Evolutionary conservation across 1,139 yeast species (phyloP), one percentile per base, ranked within the genome.

Genomic region (Candida glucosophila): DNA sequence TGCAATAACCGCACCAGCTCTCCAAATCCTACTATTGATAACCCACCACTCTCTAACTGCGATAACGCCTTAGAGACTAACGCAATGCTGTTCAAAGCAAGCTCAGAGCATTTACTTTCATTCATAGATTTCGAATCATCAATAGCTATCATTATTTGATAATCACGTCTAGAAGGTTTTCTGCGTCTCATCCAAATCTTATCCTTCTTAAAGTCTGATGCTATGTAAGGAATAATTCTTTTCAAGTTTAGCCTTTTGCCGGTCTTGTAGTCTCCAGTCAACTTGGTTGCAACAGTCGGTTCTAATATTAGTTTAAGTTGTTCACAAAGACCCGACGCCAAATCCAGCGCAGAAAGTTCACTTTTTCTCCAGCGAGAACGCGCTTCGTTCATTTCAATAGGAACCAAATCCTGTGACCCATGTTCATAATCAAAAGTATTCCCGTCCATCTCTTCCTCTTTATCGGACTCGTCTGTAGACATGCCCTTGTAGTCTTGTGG

Each of bases 121-220:
- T 90, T 74, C 99, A 92, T 92, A 1, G 97, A 88, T 50, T 85
- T 86, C 23, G 98, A 90, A 49, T 92, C 95, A 58, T 92, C 99
- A 25, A 92, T 83, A 1, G 98, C 90, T 39, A 92, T 81, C 96
- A 92, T 83, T 36, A 92, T 81, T 58, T 92, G 98, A 53, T 90
- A 92, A 49, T 88, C 93, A 44, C 99, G 77, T 58, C 92, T 90
- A 37, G 95, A 82, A 29, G 98, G 99, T 49, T 90, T 90, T 6
- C 96, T 88, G 55, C 99, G 76, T 48, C 96, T 74, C 59, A 92
- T 68, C 99, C 99, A 92, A 35, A 92, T 92, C 63, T 92, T 92
- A 54, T 92, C 99, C 53, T 90, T 90, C 46, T 95, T 77, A 72
- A 86, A 92, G 46, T 88, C 95, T 25, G 95, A 82, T 2, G 99